These are phyloP conservation scores for Dryas drummondii DNA, from an alignment of 306 rosid species.

Conservation along the genomic window DNA sequence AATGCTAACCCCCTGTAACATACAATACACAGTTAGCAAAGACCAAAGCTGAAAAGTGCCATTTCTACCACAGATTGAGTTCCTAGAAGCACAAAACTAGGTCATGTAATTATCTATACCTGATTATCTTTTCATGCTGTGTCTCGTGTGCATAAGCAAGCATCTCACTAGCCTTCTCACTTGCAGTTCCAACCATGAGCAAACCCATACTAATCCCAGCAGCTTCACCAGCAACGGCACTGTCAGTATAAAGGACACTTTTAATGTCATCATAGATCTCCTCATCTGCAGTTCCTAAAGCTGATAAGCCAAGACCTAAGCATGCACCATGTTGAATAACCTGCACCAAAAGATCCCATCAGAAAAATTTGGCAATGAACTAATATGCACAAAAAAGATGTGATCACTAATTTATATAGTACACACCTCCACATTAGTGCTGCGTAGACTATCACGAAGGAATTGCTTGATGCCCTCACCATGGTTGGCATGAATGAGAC, in stretches of 20 bases:
- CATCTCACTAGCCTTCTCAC: slow-evolving; percentile 97
- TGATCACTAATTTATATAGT: slow-evolving; percentile 14
- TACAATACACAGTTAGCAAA: slow-evolving; percentile 15
- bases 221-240: slow-evolving; percentile 98
- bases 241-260: slow-evolving; percentile 84
- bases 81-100: slow-evolving; percentile 3
- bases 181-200: slow-evolving; percentile 98
- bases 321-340: slow-evolving; percentile 99
- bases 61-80: neutral
- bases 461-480: slow-evolving; percentile 98
- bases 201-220: slow-evolving; percentile 98
- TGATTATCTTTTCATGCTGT: slow-evolving; percentile 86
- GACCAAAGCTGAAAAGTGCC: neutral
- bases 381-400: slow-evolving; percentile 6
- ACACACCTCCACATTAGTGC: slow-evolving; percentile 87
- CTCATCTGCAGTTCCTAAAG: slow-evolving; percentile 94
- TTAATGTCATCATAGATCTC: slow-evolving; percentile 85
- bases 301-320: slow-evolving; percentile 95
- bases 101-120: slow-evolving; percentile 43
- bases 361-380: slow-evolving; percentile 12
- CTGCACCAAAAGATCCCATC: slow-evolving; percentile 41
- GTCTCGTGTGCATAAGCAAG: slow-evolving; percentile 96
- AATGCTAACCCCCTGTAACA: slow-evolving; percentile 77
- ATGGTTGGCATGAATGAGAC: slow-evolving; percentile 98
- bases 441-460: slow-evolving; percentile 86